Percentiles rank a stretch among this genome's conserved stretches.
Conservation (phyloP, 345 rosid species). For the Turritis glabra region DNA sequence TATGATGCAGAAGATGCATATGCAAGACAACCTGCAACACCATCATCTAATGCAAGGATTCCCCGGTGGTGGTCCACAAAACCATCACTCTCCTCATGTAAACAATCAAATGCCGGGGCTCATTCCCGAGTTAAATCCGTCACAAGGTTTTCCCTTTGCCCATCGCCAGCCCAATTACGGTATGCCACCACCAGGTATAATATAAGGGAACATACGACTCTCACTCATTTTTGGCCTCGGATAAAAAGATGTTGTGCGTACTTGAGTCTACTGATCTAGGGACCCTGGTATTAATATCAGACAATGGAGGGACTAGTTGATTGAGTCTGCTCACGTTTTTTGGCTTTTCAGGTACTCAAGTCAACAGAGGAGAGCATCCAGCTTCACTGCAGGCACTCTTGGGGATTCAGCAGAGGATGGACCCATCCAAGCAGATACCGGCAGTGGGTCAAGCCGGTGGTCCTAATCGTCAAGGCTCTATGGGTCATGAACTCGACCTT, state of each 20-base stretch:
- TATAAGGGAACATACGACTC: constrained; percentile 1
- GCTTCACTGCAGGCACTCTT: constrained; percentile 73
- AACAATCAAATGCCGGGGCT: constrained; percentile 59
- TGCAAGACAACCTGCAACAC: constrained; percentile 59
- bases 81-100: constrained; percentile 47
- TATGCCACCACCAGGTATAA: constrained; percentile 52
- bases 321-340: neutral
- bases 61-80: constrained; percentile 50
- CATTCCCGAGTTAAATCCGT: constrained; percentile 54
- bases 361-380: constrained; percentile 54
- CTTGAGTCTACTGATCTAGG: neutral
- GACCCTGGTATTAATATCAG: neutral
- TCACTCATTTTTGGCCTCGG: neutral
- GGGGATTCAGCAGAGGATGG: constrained; percentile 75
- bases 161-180: constrained; percentile 62
- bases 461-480: constrained; percentile 53
- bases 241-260: neutral
- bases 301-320: neutral
- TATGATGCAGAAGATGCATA: constrained; percentile 66
- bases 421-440: constrained; percentile 54
- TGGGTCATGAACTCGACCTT: constrained; percentile 74
- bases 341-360: constrained; percentile 52
- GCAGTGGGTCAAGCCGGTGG: constrained; percentile 46
- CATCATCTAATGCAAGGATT: constrained; percentile 60
- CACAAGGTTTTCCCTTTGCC: constrained; percentile 66